A percentile compares a stretch with the other conserved stretches of the same genome.
Evolutionary conservation across 495 filamentous ascomycete genomes (phyloP).

Genomic region (Pseudomonodictys pantanalensis): DNA sequence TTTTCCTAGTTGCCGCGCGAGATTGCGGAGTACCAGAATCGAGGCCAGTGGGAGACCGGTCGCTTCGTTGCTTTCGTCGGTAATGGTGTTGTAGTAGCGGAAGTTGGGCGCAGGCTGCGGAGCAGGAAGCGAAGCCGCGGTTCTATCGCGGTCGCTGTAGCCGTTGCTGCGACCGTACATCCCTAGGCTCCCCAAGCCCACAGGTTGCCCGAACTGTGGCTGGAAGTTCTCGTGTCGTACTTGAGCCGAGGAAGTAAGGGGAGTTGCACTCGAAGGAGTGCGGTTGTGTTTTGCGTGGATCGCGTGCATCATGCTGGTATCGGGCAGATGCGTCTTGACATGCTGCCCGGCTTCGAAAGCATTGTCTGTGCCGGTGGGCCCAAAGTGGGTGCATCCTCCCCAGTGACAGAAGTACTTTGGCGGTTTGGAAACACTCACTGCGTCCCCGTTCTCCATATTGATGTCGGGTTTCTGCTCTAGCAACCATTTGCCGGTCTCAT

Average conservation of each 20-base stretch:
- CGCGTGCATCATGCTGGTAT: slow-evolving; percentile 41
- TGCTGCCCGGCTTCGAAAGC: slow-evolving; percentile 54
- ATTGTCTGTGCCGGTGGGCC: slow-evolving; percentile 46
- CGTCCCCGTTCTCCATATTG: slow-evolving; percentile 31
- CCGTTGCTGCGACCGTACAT: slow-evolving; percentile 32
- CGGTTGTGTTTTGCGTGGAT: slow-evolving; percentile 35
- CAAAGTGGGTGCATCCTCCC: slow-evolving; percentile 55
- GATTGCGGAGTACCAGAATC: slow-evolving; percentile 81
- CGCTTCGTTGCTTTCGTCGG: slow-evolving; percentile 79
- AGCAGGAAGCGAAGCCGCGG: slow-evolving; percentile 39
- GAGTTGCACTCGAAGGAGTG: slow-evolving; percentile 21
- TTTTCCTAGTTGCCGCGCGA: slow-evolving; percentile 53
- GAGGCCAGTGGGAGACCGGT: slow-evolving; percentile 81
- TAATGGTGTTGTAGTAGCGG: slow-evolving; percentile 60
- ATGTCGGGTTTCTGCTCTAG: slow-evolving; percentile 33
- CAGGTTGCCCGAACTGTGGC: slow-evolving; percentile 28
- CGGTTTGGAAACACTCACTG: neutral
- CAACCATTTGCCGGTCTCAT: slow-evolving; percentile 31
- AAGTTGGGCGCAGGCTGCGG: slow-evolving; percentile 47
- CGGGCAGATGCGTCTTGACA: slow-evolving; percentile 62
- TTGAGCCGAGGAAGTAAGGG: slow-evolving; percentile 18
- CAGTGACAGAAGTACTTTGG: slow-evolving; percentile 52
- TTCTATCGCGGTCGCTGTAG: slow-evolving; percentile 43
- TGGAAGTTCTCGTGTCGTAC: slow-evolving; percentile 24
- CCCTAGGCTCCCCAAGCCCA: slow-evolving; percentile 19